Base-by-base conservation (phyloP, 495 filamentous ascomycete genomes). In the Penicillium turbatum region DNA sequence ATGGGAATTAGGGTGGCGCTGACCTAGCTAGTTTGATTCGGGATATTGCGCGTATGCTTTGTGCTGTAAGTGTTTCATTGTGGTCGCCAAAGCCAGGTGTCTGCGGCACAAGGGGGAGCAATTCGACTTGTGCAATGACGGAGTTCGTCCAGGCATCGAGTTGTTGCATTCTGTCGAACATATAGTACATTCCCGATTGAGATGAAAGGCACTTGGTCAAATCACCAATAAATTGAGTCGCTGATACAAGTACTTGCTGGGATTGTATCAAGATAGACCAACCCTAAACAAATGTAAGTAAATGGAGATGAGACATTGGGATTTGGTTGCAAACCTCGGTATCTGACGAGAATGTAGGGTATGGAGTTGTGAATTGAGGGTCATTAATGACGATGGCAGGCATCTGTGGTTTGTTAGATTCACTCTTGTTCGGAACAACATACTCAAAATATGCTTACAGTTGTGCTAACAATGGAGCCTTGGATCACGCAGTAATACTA, bases 401-500 rank as follows among this genome's bases (percentile, higher is more conserved):
- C 9, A 75, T 67, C 79, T 82, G 10, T 34, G 27, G 24, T 26
- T 50, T 10, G 47, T 46, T 34, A 48, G 65, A 46, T 57, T 48
- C 41, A 42, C 29, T 29, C 24, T 13, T n/a, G 30, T 38, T 17
- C 19, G 11, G 21, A 24, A 24, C 21, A 24, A 24, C 21, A 24
- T 24, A 24, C 21, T 24, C 4, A 4, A 24, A 37, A 29, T 5
- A 15, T 29, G 66, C 70, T 63, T 64, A 84, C 80, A 39, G 78
- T 80, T 32, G 78, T 82, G 71, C 78, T 82, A 19, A 81, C 78
- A 48, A 85, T 83, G 6, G 79, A 79, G 3, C 78, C 76, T 66
- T 85, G 82, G 34, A 80, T 73, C 37, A 81, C 79, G 62, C 72
- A 80, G 32, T 82, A 79, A 56, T 82, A 83, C 78, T 81, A 60